Conservation (phyloP, 1,139 yeast genomes). For the Hemisphaericaspora subhashii region DNA sequence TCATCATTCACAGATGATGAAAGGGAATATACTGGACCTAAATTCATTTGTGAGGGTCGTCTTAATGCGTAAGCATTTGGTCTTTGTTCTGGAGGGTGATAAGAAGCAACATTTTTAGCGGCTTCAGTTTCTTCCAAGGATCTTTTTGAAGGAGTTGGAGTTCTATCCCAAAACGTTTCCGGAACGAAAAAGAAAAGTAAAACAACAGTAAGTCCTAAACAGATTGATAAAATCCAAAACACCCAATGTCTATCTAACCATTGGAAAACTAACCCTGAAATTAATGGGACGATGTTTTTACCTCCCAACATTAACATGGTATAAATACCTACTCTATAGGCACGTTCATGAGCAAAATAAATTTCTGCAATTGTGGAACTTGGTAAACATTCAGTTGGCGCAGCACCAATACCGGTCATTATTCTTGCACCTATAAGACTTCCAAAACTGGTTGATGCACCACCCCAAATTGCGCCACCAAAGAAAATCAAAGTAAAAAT, state of each 20-base stretch:
- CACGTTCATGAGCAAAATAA: conserved; percentile 65
- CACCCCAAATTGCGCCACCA: conserved; percentile 58
- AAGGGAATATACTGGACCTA: conserved; percentile 22
- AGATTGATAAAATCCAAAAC: conserved; percentile 58
- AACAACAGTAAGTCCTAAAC: conserved; percentile 48
- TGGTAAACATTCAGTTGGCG: conserved; percentile 64
- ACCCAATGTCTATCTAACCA: conserved; percentile 58
- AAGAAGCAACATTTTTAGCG: conserved; percentile 42
- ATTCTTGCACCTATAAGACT: conserved; percentile 59
- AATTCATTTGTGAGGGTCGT: conserved; percentile 18
- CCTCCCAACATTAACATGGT: conserved; percentile 64
- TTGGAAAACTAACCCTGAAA: conserved; percentile 54
- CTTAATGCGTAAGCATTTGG: conserved; percentile 37
- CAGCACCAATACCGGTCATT: conserved; percentile 57
- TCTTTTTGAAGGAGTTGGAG: conserved; percentile 51
- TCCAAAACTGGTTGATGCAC: conserved; percentile 47
- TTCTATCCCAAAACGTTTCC: conserved; percentile 65
- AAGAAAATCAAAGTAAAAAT: conserved; percentile 50
- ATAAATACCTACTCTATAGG: conserved; percentile 62
- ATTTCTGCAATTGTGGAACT: conserved; percentile 64
- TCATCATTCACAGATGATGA: conserved; percentile 17
- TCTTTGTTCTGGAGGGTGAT: conserved; percentile 28
- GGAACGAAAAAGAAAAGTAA: conserved; percentile 58
- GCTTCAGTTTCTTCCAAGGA: conserved; percentile 49
- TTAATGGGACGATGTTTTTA: conserved; percentile 57